Percentiles rank a stretch among this genome's conserved stretches.
phyloP scores from a whole-genome alignment of 345 rosid genomes.

The Citrus glauca region DNA sequence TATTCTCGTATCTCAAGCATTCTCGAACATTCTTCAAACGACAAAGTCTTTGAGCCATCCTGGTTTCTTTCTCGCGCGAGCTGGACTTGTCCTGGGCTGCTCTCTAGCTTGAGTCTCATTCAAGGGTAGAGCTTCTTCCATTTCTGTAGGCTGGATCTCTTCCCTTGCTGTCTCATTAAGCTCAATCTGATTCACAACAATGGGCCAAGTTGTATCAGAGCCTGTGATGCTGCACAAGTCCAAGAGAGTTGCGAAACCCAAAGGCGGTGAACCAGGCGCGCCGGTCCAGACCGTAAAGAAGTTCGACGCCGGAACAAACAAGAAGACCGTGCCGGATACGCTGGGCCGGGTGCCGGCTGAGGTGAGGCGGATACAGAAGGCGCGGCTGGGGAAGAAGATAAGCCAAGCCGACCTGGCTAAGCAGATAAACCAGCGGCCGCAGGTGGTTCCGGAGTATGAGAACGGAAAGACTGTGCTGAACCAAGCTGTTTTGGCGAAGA shows the following conservation, averaged over 20 bases:
- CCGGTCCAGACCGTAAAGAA: slow-evolving; percentile 64
- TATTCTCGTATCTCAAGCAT: no score
- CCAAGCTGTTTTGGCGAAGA: slow-evolving; percentile 67
- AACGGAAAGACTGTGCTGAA: slow-evolving; percentile 76
- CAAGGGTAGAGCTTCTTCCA: no score
- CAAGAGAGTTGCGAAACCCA: slow-evolving; percentile 55
- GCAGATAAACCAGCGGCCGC: slow-evolving; percentile 67
- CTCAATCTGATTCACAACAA: no score
- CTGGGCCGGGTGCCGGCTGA: not conserved
- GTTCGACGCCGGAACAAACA: slow-evolving; percentile 69
- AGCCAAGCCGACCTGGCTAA: slow-evolving; percentile 75
- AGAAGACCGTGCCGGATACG: slow-evolving; percentile 64
- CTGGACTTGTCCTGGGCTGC: no score
- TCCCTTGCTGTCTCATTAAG: no score
- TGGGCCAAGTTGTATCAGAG: no score
- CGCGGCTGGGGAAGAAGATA: slow-evolving; percentile 75
- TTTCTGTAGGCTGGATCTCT: no score
- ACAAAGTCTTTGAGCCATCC: no score
- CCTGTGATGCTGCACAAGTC: slow-evolving; percentile 71
- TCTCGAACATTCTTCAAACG: no score
- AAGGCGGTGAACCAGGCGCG: slow-evolving; percentile 73
- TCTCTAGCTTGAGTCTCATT: no score
- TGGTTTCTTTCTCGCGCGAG: no score
- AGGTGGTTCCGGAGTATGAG: slow-evolving; percentile 86
- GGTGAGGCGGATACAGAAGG: slow-evolving; percentile 61